Percentiles rank a stretch among this genome's conserved stretches.
These are phyloP conservation scores for Ascochyta pisi DNA, from an alignment of 2,329 filamentous ascomycete genomes.

Conservation along the genomic window DNA sequence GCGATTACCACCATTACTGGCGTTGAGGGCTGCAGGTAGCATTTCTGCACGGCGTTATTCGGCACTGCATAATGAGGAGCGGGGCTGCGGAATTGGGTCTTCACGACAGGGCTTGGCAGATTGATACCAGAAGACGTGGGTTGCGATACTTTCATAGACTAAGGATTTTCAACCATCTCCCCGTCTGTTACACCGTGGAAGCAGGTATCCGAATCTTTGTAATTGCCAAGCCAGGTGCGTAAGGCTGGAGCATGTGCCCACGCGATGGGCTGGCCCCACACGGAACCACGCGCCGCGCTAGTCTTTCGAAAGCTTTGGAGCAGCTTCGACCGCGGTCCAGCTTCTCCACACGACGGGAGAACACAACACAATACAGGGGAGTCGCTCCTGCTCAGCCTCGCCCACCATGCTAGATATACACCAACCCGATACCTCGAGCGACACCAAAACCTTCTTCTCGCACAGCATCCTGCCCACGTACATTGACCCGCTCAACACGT, in stretches of 20 bases:
- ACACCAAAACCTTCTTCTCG: conserved; percentile 76
- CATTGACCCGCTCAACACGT: conserved; percentile 65
- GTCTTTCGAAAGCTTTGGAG: background rate
- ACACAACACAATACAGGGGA: too few relatives aligned
- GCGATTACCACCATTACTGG: background rate
- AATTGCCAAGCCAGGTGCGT: background rate
- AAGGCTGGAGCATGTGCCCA: conserved; percentile 6
- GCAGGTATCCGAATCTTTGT: too few relatives aligned
- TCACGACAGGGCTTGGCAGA: conserved; percentile 1
- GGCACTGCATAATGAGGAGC: background rate
- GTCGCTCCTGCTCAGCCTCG: too few relatives aligned
- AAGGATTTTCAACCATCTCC: background rate
- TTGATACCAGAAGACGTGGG: background rate
- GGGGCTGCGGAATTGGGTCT: background rate
- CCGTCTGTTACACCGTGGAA: too few relatives aligned
- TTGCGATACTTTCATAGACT: conserved; percentile 1
- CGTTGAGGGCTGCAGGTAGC: background rate
- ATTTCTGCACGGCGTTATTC: conserved; percentile 1
- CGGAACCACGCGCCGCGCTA: conserved; percentile 9
- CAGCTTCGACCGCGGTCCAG: background rate
- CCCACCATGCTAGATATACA: conserved; percentile 44
- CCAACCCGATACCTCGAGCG: conserved; percentile 39
- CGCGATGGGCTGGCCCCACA: background rate
- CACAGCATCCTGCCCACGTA: conserved; percentile 70
- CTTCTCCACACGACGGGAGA: too few relatives aligned